These are phyloP conservation scores for Gymnopus androsaceus DNA, from an alignment of 1,284 basidiomycete genomes.

Conservation along the genomic window DNA sequence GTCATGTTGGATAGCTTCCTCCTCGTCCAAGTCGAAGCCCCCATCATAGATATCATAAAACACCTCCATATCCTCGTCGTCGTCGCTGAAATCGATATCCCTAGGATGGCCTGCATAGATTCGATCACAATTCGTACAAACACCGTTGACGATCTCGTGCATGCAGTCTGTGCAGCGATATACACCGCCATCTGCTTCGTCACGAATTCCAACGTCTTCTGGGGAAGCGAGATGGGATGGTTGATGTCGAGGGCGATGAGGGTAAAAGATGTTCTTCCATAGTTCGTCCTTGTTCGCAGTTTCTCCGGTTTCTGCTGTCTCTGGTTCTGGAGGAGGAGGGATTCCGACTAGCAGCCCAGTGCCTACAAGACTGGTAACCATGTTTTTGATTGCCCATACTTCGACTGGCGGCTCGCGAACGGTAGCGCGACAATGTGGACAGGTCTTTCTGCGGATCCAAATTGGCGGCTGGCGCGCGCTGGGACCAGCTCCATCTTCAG, in stretches of 20 bases:
- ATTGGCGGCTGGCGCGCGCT: slow-evolving; percentile 24
- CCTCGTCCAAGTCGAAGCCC: slow-evolving; percentile 15
- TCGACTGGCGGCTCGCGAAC: slow-evolving; percentile 65
- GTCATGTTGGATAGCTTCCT: slow-evolving; percentile 26
- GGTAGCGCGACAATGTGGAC: slow-evolving; percentile 70
- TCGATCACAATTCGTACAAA: slow-evolving; percentile 60
- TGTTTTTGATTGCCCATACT: slow-evolving; percentile 71
- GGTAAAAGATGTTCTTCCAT: slow-evolving; percentile 63
- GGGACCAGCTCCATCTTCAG: slow-evolving; percentile 13
- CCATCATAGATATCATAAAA: neutral
- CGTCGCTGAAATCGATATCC: slow-evolving; percentile 33
- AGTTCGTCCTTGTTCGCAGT: slow-evolving; percentile 43
- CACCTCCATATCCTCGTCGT: slow-evolving; percentile 22
- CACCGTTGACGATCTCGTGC: slow-evolving; percentile 71
- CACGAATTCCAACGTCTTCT: slow-evolving; percentile 58
- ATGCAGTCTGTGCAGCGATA: slow-evolving; percentile 73
- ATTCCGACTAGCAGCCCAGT: slow-evolving; percentile 51
- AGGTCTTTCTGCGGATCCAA: slow-evolving; percentile 57
- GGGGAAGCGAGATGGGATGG: neutral
- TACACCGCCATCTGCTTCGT: slow-evolving; percentile 69
- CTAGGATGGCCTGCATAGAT: slow-evolving; percentile 58
- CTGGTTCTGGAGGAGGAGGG: slow-evolving; percentile 21
- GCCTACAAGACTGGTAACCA: slow-evolving; percentile 53
- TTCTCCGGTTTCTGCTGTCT: neutral
- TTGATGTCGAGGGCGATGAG: slow-evolving; percentile 15